Percentiles rank a stretch among this genome's conserved stretches.
Conservation (phyloP, 1,139 yeast genomes). For the Hemisphaericaspora subhashii region DNA sequence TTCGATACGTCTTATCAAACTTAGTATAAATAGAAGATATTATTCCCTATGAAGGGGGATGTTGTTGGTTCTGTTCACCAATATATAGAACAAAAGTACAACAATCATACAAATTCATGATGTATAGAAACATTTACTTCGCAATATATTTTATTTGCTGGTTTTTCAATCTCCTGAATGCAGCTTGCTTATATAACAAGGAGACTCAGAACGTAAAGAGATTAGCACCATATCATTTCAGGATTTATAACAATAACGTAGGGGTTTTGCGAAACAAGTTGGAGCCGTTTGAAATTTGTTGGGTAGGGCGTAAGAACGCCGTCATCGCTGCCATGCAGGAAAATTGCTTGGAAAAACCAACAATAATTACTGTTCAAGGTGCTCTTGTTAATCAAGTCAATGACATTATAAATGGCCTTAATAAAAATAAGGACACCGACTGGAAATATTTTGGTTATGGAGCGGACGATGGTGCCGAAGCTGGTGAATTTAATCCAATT, state of each 20-base stretch:
- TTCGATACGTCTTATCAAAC: too few species aligned
- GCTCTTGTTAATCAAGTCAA: slow-evolving; percentile 26
- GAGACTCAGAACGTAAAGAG: too few species aligned
- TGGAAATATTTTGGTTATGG: slow-evolving; percentile 48
- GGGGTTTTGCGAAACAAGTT: background rate
- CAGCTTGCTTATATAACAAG: too few species aligned
- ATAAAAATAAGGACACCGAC: slow-evolving; percentile 15
- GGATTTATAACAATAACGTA: too few species aligned
- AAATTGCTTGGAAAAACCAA: slow-evolving; percentile 20
- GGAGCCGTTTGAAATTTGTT: background rate
- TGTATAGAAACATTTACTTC: too few species aligned
- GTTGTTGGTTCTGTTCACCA: too few species aligned
- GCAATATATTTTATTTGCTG: too few species aligned
- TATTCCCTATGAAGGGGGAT: too few species aligned
- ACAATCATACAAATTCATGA: too few species aligned
- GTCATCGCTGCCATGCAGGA: background rate
- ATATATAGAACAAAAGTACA: too few species aligned
- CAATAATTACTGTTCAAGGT: slow-evolving; percentile 34
- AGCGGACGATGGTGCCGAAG: slow-evolving; percentile 42
- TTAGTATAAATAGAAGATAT: too few species aligned
- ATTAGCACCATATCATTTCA: background rate
- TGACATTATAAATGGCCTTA: slow-evolving; percentile 25
- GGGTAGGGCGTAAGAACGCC: background rate
- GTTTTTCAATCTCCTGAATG: too few species aligned
- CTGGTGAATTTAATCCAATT: slow-evolving; percentile 47